phyloP scores from a whole-genome alignment of 495 filamentous ascomycete genomes.

The Podospora sp. region DNA sequence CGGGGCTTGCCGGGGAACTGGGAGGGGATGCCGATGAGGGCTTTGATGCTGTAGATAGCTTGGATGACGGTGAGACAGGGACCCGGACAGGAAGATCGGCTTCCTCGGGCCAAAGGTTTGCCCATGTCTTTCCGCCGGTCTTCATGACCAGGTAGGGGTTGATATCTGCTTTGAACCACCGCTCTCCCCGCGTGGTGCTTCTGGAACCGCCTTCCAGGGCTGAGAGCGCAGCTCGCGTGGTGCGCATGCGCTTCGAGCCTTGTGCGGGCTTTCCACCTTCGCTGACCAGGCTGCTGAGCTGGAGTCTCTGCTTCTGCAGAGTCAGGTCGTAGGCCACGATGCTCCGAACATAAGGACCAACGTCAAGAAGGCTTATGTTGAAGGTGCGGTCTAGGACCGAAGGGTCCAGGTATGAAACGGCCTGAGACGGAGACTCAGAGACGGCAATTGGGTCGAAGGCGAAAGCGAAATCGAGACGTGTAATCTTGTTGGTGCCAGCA shows the following conservation, averaged over 20 bases:
- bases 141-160: constrained; percentile 64
- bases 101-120: constrained; percentile 42
- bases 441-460: constrained; percentile 61
- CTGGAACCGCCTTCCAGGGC: constrained; percentile 82
- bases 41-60: background rate
- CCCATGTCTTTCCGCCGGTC: constrained; percentile 71
- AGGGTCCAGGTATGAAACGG: constrained; percentile 47
- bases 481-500: constrained; percentile 30
- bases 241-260: constrained; percentile 67
- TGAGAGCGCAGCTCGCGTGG: constrained; percentile 76
- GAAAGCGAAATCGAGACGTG: constrained; percentile 48
- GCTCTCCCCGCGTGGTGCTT: constrained; percentile 69
- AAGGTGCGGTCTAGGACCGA: constrained; percentile 74
- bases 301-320: constrained; percentile 66
- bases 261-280: constrained; percentile 48
- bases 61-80: background rate
- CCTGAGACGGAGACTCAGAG: constrained; percentile 41
- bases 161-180: constrained; percentile 72
- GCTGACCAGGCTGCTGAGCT: constrained; percentile 63
- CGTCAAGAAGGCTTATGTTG: constrained; percentile 65
- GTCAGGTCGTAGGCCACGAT: constrained; percentile 76
- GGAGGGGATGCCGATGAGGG: background rate
- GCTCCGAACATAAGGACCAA: constrained; percentile 80
- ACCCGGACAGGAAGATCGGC: background rate
- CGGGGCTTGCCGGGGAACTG: constrained; percentile 12